Evolutionary conservation across 106 monocot species (phyloP).

Genomic region (Dendrobium nobile): DNA sequence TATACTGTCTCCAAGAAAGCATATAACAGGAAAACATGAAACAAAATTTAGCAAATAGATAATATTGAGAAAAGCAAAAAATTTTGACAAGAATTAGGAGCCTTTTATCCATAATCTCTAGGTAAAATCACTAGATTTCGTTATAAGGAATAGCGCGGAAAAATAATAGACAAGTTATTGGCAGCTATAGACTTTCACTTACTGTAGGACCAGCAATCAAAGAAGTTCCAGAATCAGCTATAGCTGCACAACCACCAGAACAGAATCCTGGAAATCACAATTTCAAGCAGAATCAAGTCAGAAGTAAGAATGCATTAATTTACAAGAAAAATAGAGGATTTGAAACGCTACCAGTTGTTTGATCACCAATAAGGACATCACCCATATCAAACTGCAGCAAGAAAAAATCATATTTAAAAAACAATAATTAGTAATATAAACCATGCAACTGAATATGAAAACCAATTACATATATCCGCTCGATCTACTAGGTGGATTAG

Average conservation of each 20-base stretch:
- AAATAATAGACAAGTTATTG: background rate
- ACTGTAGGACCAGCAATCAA: conserved; percentile 72
- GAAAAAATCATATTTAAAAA: background rate
- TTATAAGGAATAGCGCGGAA: background rate
- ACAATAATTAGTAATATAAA: background rate
- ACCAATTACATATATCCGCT: background rate
- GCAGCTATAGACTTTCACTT: conserved; percentile 15
- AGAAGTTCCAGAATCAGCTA: conserved; percentile 81
- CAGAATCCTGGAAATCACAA: conserved; percentile 35
- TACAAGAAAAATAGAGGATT: conserved; percentile 13
- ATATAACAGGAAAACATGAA: too few species aligned
- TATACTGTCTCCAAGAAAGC: too few species aligned
- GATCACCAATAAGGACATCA: conserved; percentile 46
- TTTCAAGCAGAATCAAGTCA: conserved; percentile 18
- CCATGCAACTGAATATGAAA: background rate
- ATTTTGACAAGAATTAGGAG: too few species aligned
- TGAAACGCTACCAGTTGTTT: conserved; percentile 33
- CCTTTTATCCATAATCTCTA: too few species aligned
- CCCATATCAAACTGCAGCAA: conserved; percentile 58
- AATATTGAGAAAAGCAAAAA: background rate
- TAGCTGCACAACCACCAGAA: conserved; percentile 57
- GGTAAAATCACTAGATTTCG: background rate
- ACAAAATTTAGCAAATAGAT: background rate
- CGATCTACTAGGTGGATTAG: conserved; percentile 27
- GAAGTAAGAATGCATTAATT: background rate